Conservation (phyloP, 1,139 yeast species). For the Arxiozyma slooffiae region DNA sequence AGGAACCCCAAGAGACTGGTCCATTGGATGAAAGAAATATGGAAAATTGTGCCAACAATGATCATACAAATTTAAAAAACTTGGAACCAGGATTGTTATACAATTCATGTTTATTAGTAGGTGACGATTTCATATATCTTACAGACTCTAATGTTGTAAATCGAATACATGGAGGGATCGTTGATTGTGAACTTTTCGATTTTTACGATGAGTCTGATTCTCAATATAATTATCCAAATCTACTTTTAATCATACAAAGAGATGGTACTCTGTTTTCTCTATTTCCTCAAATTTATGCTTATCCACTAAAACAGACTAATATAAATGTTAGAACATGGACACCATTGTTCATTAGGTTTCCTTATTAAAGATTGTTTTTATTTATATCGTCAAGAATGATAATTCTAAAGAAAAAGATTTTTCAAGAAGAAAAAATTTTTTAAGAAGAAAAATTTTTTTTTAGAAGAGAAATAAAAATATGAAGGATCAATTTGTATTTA, state of each 20-base stretch:
- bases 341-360: too few species aligned
- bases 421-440: too few species aligned
- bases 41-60: background rate
- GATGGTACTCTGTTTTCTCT: slow-evolving; percentile 15
- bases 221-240: background rate
- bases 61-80: background rate
- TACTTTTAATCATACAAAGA: slow-evolving; percentile 11
- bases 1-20: background rate
- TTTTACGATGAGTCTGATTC: background rate
- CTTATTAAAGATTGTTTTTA: too few species aligned
- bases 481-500: too few species aligned
- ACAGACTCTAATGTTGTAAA: slow-evolving; percentile 6
- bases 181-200: slow-evolving; percentile 8
- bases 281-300: slow-evolving; percentile 6
- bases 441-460: too few species aligned
- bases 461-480: too few species aligned
- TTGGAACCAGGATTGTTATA: background rate
- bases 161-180: slow-evolving; percentile 7
- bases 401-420: too few species aligned
- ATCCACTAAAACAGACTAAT: background rate
- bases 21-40: background rate
- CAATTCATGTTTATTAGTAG: slow-evolving; percentile 7
- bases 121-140: slow-evolving; percentile 9
- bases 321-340: too few species aligned
- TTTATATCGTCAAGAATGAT: too few species aligned